Base-by-base conservation (phyloP, 2,329 filamentous ascomycete species). In the Talaromyces funiculosus region DNA sequence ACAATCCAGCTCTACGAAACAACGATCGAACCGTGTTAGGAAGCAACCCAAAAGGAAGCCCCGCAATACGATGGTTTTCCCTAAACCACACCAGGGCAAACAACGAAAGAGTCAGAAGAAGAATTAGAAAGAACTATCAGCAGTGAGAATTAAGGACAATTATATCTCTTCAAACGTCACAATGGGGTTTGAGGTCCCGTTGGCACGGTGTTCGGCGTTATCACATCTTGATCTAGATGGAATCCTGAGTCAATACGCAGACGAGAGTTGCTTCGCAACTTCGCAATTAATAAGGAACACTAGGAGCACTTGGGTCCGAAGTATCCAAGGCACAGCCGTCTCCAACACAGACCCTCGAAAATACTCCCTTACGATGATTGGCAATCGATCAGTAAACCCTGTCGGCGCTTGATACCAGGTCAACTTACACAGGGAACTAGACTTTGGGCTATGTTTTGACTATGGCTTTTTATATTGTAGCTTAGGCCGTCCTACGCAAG, bases 41-140 rank as follows among this genome's bases (percentile, higher is more conserved):
- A 78, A 77, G 63, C 70, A 68, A 62, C 68, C 71, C 58, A 72
- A 71, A 47, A 71, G 71, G 61, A 72, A 71, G 64, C 68, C 69
- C 35, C 72, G 72, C 54, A 69, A 71, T 55, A 73, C 73, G 9
- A 77, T 78, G 60, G 72, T 75, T 10, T 78, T 78, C 61, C 66
- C 69, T 43, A 60, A 69, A 47, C 70, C 57, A 22, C 57, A 53
- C 24, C 45, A 54, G 22, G 51, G 51, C 5, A 54, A 54, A 54
- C 51, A 68, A 53, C 68, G 72, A 64, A 72, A 68, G 63, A 58
- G 63, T 14, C 61, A 69, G 4, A 73, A 71, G 65, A 74, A 67
- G 60, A 75, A 72, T 61, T 75, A 65, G 67, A 6, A 24, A 9
- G n/a, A 10, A 4, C 8, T 18, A 38, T 53, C 53, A 31, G 35